Conservation (phyloP, 2,329 filamentous ascomycete genomes). For the Microcyclospora tardicrescens region DNA sequence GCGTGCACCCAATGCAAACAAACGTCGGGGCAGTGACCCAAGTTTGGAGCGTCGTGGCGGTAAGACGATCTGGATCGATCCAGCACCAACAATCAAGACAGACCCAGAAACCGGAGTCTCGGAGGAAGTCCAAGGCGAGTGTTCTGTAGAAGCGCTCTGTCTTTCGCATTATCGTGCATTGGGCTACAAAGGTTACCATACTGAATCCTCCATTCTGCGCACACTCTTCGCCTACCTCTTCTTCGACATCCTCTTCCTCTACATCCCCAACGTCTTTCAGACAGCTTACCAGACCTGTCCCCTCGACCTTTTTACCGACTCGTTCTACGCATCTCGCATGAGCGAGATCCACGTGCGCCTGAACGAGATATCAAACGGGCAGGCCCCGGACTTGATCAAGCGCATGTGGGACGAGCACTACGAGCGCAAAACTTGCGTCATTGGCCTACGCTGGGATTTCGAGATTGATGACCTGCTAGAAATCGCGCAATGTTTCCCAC, state of each 20-base stretch:
- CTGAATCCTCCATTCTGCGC: constrained; percentile 81
- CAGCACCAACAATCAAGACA: constrained; percentile 6
- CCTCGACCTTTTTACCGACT: constrained; percentile 81
- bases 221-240: constrained; percentile 77
- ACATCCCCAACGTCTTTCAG: constrained; percentile 93
- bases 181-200: constrained; percentile 91
- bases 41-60: constrained; percentile 36
- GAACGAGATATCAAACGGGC: constrained; percentile 76
- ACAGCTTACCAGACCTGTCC: constrained; percentile 91
- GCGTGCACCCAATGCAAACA: constrained; percentile 8
- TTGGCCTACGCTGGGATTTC: constrained; percentile 86
- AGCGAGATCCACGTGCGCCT: constrained; percentile 82
- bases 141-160: constrained; percentile 89
- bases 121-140: constrained; percentile 45
- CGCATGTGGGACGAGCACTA: constrained; percentile 56
- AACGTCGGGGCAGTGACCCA: constrained; percentile 24
- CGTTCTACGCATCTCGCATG: constrained; percentile 74
- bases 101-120: constrained; percentile 4
- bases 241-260: constrained; percentile 83
- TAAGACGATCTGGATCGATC: constrained; percentile 83
- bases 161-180: constrained; percentile 68
- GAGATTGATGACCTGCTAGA: constrained; percentile 65
- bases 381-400: constrained; percentile 52
- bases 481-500: constrained; percentile 64
- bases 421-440: constrained; percentile 65